phyloP scores from a whole-genome alignment of 805 yeast species.

The Pichia kluyveri region DNA sequence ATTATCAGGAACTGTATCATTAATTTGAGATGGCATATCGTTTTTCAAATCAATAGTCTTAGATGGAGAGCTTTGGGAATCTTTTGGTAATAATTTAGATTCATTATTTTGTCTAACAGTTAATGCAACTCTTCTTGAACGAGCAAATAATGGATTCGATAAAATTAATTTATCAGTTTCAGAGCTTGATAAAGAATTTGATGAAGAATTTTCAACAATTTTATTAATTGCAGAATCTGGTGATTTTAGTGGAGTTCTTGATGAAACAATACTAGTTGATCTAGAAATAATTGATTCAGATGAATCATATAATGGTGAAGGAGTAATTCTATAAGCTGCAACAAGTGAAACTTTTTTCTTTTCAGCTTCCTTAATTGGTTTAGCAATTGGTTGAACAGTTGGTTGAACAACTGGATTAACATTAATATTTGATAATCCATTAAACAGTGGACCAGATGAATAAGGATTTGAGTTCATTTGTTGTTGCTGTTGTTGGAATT shows the following conservation, averaged over 20 bases:
- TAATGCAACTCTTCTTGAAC: slow-evolving; percentile 45
- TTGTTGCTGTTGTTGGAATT: slow-evolving; percentile 16
- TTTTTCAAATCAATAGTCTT: slow-evolving; percentile 28
- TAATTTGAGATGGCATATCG: slow-evolving; percentile 7
- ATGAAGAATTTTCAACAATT: slow-evolving; percentile 13
- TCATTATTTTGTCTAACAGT: slow-evolving; percentile 37
- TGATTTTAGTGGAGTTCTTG: slow-evolving; percentile 12
- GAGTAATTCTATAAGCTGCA: slow-evolving; percentile 55
- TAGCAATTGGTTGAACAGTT: slow-evolving; percentile 42
- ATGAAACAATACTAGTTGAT: slow-evolving; percentile 18
- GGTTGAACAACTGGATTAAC: slow-evolving; percentile 30
- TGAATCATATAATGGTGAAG: slow-evolving; percentile 45
- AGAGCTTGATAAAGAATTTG: slow-evolving; percentile 18
- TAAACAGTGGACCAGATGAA: slow-evolving; percentile 66
- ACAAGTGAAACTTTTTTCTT: slow-evolving; percentile 55
- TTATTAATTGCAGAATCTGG: slow-evolving; percentile 19
- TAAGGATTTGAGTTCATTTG: slow-evolving; percentile 56
- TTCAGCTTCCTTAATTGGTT: slow-evolving; percentile 34
- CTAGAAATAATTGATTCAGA: slow-evolving; percentile 15
- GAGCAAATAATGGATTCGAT: slow-evolving; percentile 63
- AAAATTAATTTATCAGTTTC: slow-evolving; percentile 60
- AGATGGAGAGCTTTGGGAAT: background rate
- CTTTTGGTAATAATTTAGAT: slow-evolving; percentile 11
- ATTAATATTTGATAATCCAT: slow-evolving; percentile 19
- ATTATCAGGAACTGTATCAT: background rate